Evolutionary conservation across 441 rosid genomes (phyloP).

Genomic region (Adansonia rubrostipa): DNA sequence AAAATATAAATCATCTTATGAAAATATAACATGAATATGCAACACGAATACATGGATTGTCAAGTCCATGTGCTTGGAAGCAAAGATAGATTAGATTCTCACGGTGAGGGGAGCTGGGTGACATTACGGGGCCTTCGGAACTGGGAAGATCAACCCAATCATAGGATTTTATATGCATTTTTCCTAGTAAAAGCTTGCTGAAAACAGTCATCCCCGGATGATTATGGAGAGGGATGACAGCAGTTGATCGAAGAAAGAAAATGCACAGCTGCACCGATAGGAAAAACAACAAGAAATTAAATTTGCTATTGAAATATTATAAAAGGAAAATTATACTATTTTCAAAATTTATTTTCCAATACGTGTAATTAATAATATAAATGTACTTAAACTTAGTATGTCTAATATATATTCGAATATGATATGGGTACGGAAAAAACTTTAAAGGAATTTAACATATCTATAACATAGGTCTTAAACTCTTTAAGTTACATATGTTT

Average conservation of each 20-base stretch:
- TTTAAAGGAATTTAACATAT: too few relatives aligned
- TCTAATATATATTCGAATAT: too few relatives aligned
- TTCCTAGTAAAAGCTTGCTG: constrained; percentile 60
- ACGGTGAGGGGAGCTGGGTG: constrained; percentile 33
- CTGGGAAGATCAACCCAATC: constrained; percentile 46
- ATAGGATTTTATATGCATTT: constrained; percentile 67
- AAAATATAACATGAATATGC: too few relatives aligned
- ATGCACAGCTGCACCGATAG: constrained; percentile 48
- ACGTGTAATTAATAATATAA: too few relatives aligned
- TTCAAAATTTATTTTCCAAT: too few relatives aligned
- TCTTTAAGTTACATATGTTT: too few relatives aligned
- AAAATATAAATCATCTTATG: too few relatives aligned
- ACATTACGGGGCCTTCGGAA: constrained; percentile 13
- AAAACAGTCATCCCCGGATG: constrained; percentile 75
- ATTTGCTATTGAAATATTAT: too few relatives aligned
- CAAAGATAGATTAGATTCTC: constrained; percentile 25
- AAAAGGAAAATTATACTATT: too few relatives aligned
- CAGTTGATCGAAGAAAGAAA: constrained; percentile 60
- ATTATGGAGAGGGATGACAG: constrained; percentile 63
- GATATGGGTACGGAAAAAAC: too few relatives aligned
- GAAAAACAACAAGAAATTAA: background rate
- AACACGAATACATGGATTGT: background rate
- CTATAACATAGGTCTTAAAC: too few relatives aligned
- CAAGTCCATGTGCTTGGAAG: background rate
- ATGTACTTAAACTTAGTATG: too few relatives aligned